Evolutionary conservation across 2,329 filamentous ascomycete species (phyloP), one percentile per base, ranked within the genome.

Genomic region (Graphilbum ipis-grandicollis): DNA sequence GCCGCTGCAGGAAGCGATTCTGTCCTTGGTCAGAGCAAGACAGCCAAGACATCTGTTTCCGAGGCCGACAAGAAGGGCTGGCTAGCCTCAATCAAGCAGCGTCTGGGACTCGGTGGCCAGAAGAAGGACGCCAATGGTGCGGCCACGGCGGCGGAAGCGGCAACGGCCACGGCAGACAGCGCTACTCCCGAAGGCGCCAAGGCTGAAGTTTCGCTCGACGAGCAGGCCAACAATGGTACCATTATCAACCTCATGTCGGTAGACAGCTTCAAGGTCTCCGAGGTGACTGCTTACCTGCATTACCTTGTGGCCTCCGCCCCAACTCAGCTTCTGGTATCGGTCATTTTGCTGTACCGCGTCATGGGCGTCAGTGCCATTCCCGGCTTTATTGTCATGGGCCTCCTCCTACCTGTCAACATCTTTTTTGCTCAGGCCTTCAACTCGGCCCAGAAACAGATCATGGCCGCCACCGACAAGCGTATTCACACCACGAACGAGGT

Each of bases 201-300:
- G 19, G 46, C 56, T 28, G 55, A 53, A 54, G 60, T 36, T 47
- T 9, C n/a, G n/a, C 23, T 47, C 2, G 77, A 84, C 43, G 70
- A 79, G 40, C 84, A 93, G 58, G 88, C 85, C 29, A 94, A 90
- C 42, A 68, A 92, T 35, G 90, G 92, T 43, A 93, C 90, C n/a
- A 94, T 98, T 50, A 98, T 98, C 62, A 98, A 96, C 56, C 65
- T 98, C 46, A 98, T 98, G 90, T 92, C 90, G 10, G 92, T 98
- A 30, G 92, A 98, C 62, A 94, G 88, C 34, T 96, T 96, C 72
- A 98, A 98, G 60, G 84, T 98, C 38, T 81, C 83, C 43, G 90
- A 98, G 53, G 78, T 93, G 41, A 90, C 84, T 28, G 81, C 88
- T 0, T 98, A 98, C 53, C 63, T 98, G 23, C 90, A 98, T 57